phyloP scores from a whole-genome alignment of 176 grass and related monocot genomes.

The Cenchrus fungigraminus region DNA sequence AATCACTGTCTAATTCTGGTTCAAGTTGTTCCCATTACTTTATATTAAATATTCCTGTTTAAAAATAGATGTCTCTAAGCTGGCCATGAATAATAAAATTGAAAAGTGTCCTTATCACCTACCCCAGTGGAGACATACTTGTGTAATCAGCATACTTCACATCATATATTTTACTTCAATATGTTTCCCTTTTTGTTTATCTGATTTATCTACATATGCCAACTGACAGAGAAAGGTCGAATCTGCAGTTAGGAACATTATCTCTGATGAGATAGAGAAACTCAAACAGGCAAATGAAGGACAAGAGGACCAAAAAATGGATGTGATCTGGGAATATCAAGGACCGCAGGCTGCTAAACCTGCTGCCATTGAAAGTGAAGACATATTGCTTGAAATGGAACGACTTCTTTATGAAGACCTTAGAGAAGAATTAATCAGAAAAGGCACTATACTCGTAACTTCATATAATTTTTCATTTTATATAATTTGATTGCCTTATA shows the following conservation, averaged over 20 bases:
- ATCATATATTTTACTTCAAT: constrained; percentile 2
- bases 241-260: constrained; percentile 66
- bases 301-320: constrained; percentile 44
- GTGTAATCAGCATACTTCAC: constrained; percentile 8
- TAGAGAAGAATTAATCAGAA: constrained; percentile 77
- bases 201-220: constrained; percentile 24
- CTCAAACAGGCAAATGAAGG: constrained; percentile 49
- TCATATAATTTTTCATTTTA: constrained; percentile 30
- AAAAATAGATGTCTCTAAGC: background rate
- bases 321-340: constrained; percentile 86
- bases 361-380: constrained; percentile 65
- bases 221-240: constrained; percentile 61
- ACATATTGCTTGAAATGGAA: constrained; percentile 94
- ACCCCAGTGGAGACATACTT: background rate
- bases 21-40: background rate
- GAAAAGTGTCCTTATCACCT: background rate
- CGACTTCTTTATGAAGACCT: constrained; percentile 85
- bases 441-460: constrained; percentile 52
- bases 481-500: constrained; percentile 8
- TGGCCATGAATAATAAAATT: constrained; percentile 3
- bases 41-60: background rate
- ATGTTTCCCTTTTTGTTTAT: constrained; percentile 26
- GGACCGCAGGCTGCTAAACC: constrained; percentile 47
- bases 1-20: background rate
- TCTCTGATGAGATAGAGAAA: constrained; percentile 91